Evolutionary conservation across 257 asterid genomes (phyloP), one percentile per base, ranked within the genome.

Genomic region (Dorcoceras hygrometricum): DNA sequence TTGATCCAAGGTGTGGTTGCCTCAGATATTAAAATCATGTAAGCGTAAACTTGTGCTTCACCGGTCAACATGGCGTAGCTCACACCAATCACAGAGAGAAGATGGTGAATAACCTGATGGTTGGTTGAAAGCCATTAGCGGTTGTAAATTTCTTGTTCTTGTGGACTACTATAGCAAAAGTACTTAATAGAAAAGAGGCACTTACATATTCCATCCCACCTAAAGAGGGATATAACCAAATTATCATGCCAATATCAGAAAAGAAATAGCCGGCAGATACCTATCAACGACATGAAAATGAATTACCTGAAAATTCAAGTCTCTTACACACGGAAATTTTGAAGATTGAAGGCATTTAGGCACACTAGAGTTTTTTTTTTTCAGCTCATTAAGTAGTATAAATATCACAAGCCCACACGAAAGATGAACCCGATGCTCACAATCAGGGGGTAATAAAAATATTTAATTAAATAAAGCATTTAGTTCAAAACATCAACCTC

Each of bases 151-250:
- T n/a, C n/a, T n/a, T n/a, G n/a, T 75, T 32, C 1, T 3, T 25
- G 57, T 12, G 8, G 43, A 39, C 16, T 39, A 55, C 27, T 39
- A 51, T 14, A 23, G 4, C 8, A 14, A 10, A 20, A 55, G n/a
- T 55, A 32, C 9, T 0, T 36, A 4, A 66, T 20, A 9, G 14
- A 55, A 55, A 22, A 18, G 27, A 34, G 70, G 59, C 43, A 50
- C 95, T 90, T 87, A 90, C 97, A 87, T 86, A 90, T 77, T 90
- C 97, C 77, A 84, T 57, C 50, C 96, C 90, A 8, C 97, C 97
- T 72, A 90, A 74, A 54, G 90, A 76, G 76, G 96, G 96, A 78
- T 86, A 90, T 46, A 53, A 72, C 97, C 97, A 90, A 69, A 90
- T 67, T 66, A 90, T 90, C 97, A 87, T 90, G 76, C 85, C 78